Conservation (phyloP, 805 yeast genomes). For the Yarrowia sp. region DNA sequence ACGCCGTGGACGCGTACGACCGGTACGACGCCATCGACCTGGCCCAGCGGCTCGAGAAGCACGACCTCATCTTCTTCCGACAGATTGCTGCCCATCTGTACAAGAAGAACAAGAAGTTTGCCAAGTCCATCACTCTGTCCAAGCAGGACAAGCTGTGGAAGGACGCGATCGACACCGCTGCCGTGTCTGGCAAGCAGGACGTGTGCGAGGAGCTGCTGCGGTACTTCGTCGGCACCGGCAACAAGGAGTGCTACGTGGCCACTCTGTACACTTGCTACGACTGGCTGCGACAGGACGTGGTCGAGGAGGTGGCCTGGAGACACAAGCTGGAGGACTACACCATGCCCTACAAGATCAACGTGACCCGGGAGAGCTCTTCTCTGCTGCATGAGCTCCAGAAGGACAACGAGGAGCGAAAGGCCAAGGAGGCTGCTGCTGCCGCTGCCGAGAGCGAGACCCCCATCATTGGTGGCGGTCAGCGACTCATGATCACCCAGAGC, state of each 20-base stretch:
- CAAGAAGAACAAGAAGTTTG: slow-evolving; percentile 93
- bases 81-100: slow-evolving; percentile 94
- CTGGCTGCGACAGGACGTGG: slow-evolving; percentile 78
- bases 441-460: slow-evolving; percentile 57
- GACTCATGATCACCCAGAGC: slow-evolving; percentile 73
- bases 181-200: slow-evolving; percentile 76
- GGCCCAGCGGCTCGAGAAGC: slow-evolving; percentile 92
- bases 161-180: slow-evolving; percentile 91
- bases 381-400: slow-evolving; percentile 67
- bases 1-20: slow-evolving; percentile 87
- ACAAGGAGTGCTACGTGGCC: slow-evolving; percentile 93
- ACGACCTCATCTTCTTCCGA: slow-evolving; percentile 88
- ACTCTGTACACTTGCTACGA: slow-evolving; percentile 86
- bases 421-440: slow-evolving; percentile 56
- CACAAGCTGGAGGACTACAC: slow-evolving; percentile 81
- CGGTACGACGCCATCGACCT: slow-evolving; percentile 90
- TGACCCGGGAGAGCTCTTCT: slow-evolving; percentile 78
- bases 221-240: slow-evolving; percentile 96
- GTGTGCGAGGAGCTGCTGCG: slow-evolving; percentile 87
- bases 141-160: slow-evolving; percentile 94
- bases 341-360: slow-evolving; percentile 89
- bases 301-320: slow-evolving; percentile 90
- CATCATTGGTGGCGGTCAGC: slow-evolving; percentile 65
- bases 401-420: slow-evolving; percentile 75
- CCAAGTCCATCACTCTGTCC: slow-evolving; percentile 83